phyloP scores from a whole-genome alignment of 176 grass and related monocot genomes.

The Alloteropsis semialata region DNA sequence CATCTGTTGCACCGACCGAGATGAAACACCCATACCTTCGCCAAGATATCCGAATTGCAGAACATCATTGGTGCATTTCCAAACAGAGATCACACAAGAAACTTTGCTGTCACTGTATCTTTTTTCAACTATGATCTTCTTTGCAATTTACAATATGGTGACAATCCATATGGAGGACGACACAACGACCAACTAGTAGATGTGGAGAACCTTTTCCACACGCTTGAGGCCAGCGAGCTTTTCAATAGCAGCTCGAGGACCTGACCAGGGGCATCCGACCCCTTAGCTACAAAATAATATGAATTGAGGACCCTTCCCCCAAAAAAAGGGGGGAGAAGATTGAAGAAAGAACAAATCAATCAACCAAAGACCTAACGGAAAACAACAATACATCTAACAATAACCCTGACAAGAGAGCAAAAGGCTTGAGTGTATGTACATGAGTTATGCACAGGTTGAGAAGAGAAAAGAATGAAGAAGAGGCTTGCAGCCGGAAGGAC shows the following conservation, averaged over 20 bases:
- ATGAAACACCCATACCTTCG: background rate
- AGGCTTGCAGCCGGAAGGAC: background rate
- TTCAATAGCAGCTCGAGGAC: constrained; percentile 58
- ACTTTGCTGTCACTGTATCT: constrained; percentile 1
- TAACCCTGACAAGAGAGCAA: constrained; percentile 33
- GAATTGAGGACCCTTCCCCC: constrained; percentile 13
- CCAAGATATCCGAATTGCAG: background rate
- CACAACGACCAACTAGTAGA: constrained; percentile 13
- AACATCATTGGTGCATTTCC: background rate
- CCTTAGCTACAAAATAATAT: constrained; percentile 41
- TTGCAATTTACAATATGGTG: constrained; percentile 52
- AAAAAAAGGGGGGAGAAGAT: constrained; percentile 8
- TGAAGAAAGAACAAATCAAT: constrained; percentile 67
- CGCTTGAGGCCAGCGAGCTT: constrained; percentile 39
- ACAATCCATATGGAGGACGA: constrained; percentile 21
- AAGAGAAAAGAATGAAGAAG: constrained; percentile 19
- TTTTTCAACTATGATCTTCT: constrained; percentile 30
- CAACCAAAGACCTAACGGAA: constrained; percentile 43
- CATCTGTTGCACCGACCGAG: background rate
- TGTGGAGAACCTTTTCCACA: constrained; percentile 49
- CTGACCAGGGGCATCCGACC: constrained; percentile 45
- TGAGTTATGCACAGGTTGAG: constrained; percentile 57
- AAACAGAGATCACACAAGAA: background rate
- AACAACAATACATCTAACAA: constrained; percentile 33
- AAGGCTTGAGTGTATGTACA: constrained; percentile 61